Percentiles rank a stretch among this genome's conserved stretches.
These are phyloP conservation scores for Pleurotus salmoneostramineus DNA, from an alignment of 768 basidiomycete species.

Conservation along the genomic window DNA sequence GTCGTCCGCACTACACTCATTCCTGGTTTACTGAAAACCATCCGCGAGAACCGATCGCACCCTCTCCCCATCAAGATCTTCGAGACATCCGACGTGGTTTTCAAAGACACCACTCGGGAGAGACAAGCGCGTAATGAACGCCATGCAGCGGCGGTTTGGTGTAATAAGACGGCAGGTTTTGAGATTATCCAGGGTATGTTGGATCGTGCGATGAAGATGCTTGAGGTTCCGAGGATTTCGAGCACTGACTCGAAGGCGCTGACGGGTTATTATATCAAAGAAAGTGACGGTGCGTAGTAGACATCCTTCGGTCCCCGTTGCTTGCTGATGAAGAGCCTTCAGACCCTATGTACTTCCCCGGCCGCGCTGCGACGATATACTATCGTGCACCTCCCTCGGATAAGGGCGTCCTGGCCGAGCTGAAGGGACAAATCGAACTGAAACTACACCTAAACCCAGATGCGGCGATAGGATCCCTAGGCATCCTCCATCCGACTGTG, in stretches of 20 bases:
- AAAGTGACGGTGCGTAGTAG: constrained; percentile 65
- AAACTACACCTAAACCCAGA: constrained; percentile 47
- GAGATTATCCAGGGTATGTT: constrained; percentile 94
- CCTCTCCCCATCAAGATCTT: constrained; percentile 91
- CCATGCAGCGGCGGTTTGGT: constrained; percentile 89
- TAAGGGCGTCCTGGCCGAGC: constrained; percentile 23
- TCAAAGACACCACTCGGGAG: constrained; percentile 78
- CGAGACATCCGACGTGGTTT: constrained; percentile 89
- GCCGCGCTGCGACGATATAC: constrained; percentile 88
- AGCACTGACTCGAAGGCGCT: constrained; percentile 49
- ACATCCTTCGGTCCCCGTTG: neutral
- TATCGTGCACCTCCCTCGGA: constrained; percentile 60
- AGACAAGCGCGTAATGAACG: constrained; percentile 86
- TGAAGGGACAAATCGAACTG: constrained; percentile 43
- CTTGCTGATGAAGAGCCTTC: constrained; percentile 2
- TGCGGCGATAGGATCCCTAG: constrained; percentile 80
- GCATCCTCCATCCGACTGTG: constrained; percentile 90
- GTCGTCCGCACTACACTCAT: constrained; percentile 95
- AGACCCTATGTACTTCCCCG: constrained; percentile 96
- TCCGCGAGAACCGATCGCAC: constrained; percentile 95
- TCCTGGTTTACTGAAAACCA: constrained; percentile 93
- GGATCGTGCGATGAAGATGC: constrained; percentile 93
- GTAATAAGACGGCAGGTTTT: constrained; percentile 95
- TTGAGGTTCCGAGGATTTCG: constrained; percentile 82
- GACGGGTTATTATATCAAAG: constrained; percentile 90